phyloP scores from a whole-genome alignment of 2,329 filamentous ascomycete genomes.

The Beauveria rudraprayagi region DNA sequence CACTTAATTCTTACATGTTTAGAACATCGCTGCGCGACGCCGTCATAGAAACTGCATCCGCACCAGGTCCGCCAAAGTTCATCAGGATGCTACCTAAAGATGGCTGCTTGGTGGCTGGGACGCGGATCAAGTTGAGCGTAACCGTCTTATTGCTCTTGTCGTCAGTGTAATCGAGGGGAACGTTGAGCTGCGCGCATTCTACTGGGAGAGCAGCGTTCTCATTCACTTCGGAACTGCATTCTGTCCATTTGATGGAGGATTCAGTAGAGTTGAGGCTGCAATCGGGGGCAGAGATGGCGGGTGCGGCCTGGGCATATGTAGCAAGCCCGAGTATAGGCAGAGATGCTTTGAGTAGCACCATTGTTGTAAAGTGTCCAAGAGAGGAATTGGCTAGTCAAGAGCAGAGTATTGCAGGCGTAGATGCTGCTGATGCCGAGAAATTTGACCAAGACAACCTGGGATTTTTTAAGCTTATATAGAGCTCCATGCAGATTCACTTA shows the following conservation, averaged over 20 bases:
- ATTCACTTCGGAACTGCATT: neutral
- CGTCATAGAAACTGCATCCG: neutral
- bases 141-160: conserved; percentile 8
- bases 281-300: neutral
- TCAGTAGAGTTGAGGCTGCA: neutral
- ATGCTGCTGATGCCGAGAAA: neutral
- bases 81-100: conserved; percentile 23
- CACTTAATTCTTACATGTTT: neutral
- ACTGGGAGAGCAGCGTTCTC: neutral
- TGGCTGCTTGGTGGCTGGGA: conserved; percentile 14
- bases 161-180: conserved; percentile 16
- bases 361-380: neutral
- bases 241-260: neutral
- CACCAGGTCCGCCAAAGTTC: conserved; percentile 23
- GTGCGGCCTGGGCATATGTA: neutral
- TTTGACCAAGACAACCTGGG: no score
- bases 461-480: neutral
- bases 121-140: conserved; percentile 5
- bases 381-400: neutral
- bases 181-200: conserved; percentile 13
- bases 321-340: neutral
- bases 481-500: neutral
- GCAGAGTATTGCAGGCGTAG: neutral
- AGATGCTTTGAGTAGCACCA: neutral
- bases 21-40: neutral